A percentile compares a stretch with the other conserved stretches of the same genome.
Conservation (phyloP, 345 rosid genomes). For the Sapria himalayana region DNA sequence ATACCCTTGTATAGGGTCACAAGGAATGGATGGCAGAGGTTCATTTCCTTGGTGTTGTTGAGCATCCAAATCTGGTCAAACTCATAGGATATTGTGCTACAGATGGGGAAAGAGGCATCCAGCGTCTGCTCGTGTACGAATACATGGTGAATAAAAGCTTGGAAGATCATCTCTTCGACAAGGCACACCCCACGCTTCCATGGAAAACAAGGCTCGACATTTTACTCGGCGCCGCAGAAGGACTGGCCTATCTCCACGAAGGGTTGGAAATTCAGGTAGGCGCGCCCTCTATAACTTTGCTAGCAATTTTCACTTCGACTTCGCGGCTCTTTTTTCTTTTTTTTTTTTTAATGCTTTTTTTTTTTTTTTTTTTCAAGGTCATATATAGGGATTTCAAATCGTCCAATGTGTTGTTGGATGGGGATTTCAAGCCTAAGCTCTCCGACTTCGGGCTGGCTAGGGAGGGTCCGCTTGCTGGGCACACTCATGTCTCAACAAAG, state of each 20-base stretch:
- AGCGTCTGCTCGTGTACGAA: conserved; percentile 62
- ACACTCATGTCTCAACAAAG: conserved; percentile 73
- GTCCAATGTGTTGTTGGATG: conserved; percentile 59
- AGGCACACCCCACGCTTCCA: conserved; percentile 25
- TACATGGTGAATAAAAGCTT: conserved; percentile 62
- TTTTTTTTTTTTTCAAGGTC: conserved; percentile 18
- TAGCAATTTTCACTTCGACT: too few species aligned
- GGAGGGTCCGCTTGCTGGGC: conserved; percentile 64
- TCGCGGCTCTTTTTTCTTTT: not conserved
- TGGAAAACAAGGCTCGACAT: conserved; percentile 56
- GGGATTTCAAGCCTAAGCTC: conserved; percentile 45
- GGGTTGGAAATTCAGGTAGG: conserved; percentile 56
- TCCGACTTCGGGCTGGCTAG: conserved; percentile 90
- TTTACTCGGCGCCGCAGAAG: conserved; percentile 64
- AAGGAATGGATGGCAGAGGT: conserved; percentile 92
- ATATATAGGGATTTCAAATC: conserved; percentile 71
- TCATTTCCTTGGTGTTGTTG: conserved; percentile 61
- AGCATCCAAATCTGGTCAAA: conserved; percentile 67
- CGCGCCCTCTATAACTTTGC: not conserved
- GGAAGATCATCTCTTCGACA: conserved; percentile 72
- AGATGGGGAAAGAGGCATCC: conserved; percentile 54
- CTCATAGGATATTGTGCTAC: conserved; percentile 67
- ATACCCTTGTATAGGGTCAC: conserved; percentile 52
- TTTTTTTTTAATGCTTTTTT: not conserved
- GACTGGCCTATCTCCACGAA: conserved; percentile 67